phyloP scores from a whole-genome alignment of 371 early-diverging fungal species.

The Mucor circinelloides region DNA sequence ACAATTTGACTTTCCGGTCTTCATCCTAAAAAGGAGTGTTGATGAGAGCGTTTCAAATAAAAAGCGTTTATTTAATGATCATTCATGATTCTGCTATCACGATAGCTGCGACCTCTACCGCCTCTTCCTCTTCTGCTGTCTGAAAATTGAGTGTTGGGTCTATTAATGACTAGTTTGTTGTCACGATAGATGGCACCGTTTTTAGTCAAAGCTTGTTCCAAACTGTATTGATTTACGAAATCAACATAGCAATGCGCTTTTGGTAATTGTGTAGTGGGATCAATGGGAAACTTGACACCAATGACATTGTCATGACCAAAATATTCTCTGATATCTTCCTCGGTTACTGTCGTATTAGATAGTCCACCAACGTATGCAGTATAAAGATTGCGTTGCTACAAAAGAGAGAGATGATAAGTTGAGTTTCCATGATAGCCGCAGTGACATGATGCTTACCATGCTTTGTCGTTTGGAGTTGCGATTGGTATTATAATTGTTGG shows the following conservation, averaged over 20 bases:
- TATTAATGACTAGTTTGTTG: conserved; percentile 46
- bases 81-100: conserved; percentile 28
- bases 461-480: conserved; percentile 32
- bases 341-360: conserved; percentile 38
- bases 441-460: conserved; percentile 18
- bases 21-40: background rate
- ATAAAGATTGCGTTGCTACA: conserved; percentile 36
- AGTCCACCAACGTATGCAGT: conserved; percentile 51
- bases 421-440: no score
- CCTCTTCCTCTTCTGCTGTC: conserved; percentile 22
- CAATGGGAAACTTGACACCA: conserved; percentile 47
- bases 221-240: conserved; percentile 33
- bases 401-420: no score
- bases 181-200: conserved; percentile 44
- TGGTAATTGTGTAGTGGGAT: conserved; percentile 39
- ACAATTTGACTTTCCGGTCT: no score
- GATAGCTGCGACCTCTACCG: conserved; percentile 26
- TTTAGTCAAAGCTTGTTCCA: conserved; percentile 44
- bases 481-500: conserved; percentile 6
- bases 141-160: conserved; percentile 38
- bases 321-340: conserved; percentile 48
- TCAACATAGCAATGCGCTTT: conserved; percentile 56
- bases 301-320: conserved; percentile 50
- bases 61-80: conserved; percentile 7
- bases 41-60: background rate